Conservation (phyloP, 2,329 filamentous ascomycete species). For the Stagonosporopsis tanaceti region DNA sequence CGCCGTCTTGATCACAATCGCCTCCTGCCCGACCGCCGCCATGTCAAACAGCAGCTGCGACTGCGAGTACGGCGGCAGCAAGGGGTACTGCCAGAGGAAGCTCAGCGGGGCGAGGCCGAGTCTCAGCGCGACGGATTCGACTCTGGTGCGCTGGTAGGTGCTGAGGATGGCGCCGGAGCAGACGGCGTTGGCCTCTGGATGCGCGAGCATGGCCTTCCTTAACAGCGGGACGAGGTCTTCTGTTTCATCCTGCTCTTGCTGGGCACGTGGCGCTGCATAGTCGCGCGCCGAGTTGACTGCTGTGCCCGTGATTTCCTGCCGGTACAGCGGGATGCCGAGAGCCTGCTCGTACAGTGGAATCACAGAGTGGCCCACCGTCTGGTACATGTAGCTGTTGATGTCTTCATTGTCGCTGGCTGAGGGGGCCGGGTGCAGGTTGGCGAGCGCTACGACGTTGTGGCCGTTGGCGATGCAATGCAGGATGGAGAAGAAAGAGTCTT, state of each 20-base stretch:
- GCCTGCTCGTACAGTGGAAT: conserved; percentile 85
- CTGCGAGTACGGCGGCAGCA: conserved; percentile 65
- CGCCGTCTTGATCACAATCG: conserved; percentile 94
- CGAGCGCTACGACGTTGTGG: conserved; percentile 84
- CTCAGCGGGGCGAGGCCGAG: conserved; percentile 84
- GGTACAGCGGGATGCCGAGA: conserved; percentile 83
- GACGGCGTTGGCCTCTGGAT: conserved; percentile 85
- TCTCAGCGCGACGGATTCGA: conserved; percentile 88
- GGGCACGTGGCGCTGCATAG: conserved; percentile 60
- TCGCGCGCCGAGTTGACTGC: conserved; percentile 76
- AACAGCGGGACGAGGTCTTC: conserved; percentile 85
- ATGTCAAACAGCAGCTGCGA: conserved; percentile 78
- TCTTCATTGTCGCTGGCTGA: conserved; percentile 60
- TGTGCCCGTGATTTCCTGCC: conserved; percentile 75
- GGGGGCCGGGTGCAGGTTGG: conserved; percentile 77
- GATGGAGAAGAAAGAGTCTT: conserved; percentile 94
- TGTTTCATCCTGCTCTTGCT: conserved; percentile 72
- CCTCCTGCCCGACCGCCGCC: conserved; percentile 77
- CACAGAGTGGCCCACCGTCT: conserved; percentile 89
- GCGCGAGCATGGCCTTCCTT: conserved; percentile 67
- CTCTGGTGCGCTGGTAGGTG: conserved; percentile 94
- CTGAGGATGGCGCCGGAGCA: conserved; percentile 92
- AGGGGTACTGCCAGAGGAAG: conserved; percentile 91
- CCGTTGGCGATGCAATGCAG: conserved; percentile 89
- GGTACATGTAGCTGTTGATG: conserved; percentile 99